Percentiles rank a stretch among this genome's conserved stretches.
Conservation (phyloP, 768 basidiomycete species). For the Termitomyces sp. region DNA sequence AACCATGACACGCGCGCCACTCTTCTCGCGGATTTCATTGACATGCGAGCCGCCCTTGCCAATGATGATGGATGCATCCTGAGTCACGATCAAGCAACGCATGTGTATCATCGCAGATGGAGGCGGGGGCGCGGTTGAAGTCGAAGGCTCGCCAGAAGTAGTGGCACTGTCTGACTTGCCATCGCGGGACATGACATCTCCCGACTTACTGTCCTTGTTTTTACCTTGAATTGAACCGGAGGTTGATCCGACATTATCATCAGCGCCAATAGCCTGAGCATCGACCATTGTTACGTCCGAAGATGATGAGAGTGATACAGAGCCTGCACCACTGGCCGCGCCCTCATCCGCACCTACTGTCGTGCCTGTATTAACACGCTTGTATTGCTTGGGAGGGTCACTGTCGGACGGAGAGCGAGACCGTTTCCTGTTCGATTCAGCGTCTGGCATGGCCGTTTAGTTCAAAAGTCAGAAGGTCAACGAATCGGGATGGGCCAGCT, state of each 20-base stretch:
- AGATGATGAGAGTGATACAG: conserved; percentile 14
- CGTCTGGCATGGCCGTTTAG: conserved; percentile 81
- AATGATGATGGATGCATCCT: conserved; percentile 99
- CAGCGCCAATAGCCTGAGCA: conserved; percentile 42
- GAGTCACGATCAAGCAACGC: conserved; percentile 97
- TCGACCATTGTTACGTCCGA: conserved; percentile 70
- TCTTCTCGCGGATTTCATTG: conserved; percentile 98
- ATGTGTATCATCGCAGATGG: conserved; percentile 90
- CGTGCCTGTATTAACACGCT: conserved; percentile 81
- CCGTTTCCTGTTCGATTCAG: conserved; percentile 79
- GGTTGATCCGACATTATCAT: conserved; percentile 59
- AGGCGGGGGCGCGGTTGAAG: conserved; percentile 42
- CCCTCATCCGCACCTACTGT: conserved; percentile 59
- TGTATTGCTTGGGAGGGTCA: conserved; percentile 74
- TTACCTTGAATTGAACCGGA: conserved; percentile 39
- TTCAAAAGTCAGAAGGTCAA: conserved; percentile 30
- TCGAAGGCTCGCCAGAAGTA: conserved; percentile 45
- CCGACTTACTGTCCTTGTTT: conserved; percentile 34
- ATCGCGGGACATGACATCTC: conserved; percentile 23
- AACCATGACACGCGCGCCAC: conserved; percentile 92
- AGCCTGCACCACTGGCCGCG: conserved; percentile 41
- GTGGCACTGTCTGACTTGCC: conserved; percentile 40
- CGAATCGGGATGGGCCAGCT: conserved; percentile 33
- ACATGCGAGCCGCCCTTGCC: conserved; percentile 95
- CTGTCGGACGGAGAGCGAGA: conserved; percentile 82